Evolutionary conservation across 495 filamentous ascomycete genomes (phyloP), one percentile per base, ranked within the genome.

Genomic region (Hypoxylon subgilvum): DNA sequence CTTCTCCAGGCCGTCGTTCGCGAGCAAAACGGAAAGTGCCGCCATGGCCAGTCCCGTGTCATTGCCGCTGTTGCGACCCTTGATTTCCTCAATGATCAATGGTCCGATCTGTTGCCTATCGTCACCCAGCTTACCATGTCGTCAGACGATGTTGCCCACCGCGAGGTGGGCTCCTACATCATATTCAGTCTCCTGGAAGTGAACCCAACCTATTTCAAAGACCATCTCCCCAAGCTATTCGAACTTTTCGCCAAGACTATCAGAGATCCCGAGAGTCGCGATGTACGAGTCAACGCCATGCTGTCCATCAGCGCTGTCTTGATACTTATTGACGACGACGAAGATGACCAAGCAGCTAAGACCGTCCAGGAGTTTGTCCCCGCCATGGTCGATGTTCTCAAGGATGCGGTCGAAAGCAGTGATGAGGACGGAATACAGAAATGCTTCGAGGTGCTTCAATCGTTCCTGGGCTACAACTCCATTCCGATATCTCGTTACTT

Each of bases 391-490:
- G 82, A 82, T 16, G 89, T 97, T 7, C 82, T 98, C 41, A 93
- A 96, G 78, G 80, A 86, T 39, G 83, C 88, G 17, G 86, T 97
- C 46, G 82, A 88, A 60, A 79, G 81, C 22, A 81, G 84, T 6
- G 87, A 97, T 66, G 93, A 96, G 56, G 92, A 95, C 61, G 87
- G 86, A 56, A 83, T 87, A 42, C 88, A 90, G 73, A 88, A 93
- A 66, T 88, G 87, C 4, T 98, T 98, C 66, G 94, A 98, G 72
- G 92, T 97, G 44, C 96, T 98, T 82, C 95, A 98, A 76, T 96
- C 90, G 25, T 83, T 97, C 53, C 80, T 98, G 23, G 90, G 90
- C 54, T 96, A 89, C 69, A 92, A 97, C 65, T 85, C 88, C 18
- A 82, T 87, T n/a, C 79, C 97, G 22, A 76, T 97, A 19, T 88